Base-by-base conservation (phyloP, 2,329 filamentous ascomycete species). In the Aspergillus piperis region DNA sequence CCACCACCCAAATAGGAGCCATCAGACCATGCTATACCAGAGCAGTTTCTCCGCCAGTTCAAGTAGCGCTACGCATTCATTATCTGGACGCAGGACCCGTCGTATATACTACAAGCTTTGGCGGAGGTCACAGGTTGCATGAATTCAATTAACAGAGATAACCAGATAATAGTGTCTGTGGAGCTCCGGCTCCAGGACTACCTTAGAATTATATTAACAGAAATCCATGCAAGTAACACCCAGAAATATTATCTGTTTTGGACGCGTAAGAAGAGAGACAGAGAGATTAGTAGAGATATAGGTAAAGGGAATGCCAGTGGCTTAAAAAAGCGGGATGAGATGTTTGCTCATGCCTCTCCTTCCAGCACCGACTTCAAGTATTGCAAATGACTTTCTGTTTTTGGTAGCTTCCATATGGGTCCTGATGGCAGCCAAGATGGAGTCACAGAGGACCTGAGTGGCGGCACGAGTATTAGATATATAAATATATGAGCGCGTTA, bases 1-100 rank as follows among this genome's bases (percentile, higher is more conserved):
- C 74, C 73, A 76, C 73, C 73, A 76, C 7, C 74, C 73, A 23
- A 73, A 70, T 7, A 76, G 55, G 6, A 72, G 56, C 2, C 73
- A 73, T 41, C 70, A 74, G 8, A 73, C 60, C 1, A 73, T 17
- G 49, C 73, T 70, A 10, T 72, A 55, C 63, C 66, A 74, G 25
- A 42, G 59, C 3, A 73, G n/a, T 8, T 58, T 58, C 3, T 61
- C 38, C 3, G 68, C 74, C 54, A 72, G 66, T 58, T 75, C 73
- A 3, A 71, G 41, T 51, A 74, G 52, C 30, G 69, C 62, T 1
- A 74, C 60, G 27, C 71, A 65, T 4, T 69, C 73, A 49, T 74
- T 68, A n/a, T 44, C 8, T 15, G 0, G 64, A 59, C 15, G 36
- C 10, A 39, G 36, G 4, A 39, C 10, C 36, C 5, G 36, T 0